phyloP scores from a whole-genome alignment of 768 basidiomycete genomes.

The Russula sp. region DNA sequence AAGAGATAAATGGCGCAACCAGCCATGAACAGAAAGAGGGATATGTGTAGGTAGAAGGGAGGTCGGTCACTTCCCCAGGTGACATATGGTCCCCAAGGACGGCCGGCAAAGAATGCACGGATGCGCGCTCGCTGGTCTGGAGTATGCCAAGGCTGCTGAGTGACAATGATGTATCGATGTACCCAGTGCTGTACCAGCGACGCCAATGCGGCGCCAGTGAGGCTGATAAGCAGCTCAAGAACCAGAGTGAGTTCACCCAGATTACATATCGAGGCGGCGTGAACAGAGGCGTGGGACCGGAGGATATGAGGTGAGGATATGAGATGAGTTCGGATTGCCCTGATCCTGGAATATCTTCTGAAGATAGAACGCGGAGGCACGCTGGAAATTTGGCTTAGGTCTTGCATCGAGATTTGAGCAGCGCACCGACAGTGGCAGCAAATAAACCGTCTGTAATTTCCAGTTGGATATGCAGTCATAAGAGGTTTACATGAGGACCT shows the following conservation, averaged over 20 bases:
- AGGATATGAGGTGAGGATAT: not conserved
- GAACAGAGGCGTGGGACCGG: not conserved
- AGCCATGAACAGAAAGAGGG: not conserved
- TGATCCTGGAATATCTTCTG: not conserved
- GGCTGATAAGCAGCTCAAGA: constrained; percentile 7
- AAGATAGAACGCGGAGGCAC: constrained; percentile 3
- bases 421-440: constrained; percentile 19
- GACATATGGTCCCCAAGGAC: not conserved
- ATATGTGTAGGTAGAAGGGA: not conserved
- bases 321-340: not conserved
- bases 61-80: not conserved
- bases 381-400: constrained; percentile 5
- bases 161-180: not conserved
- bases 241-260: constrained; percentile 19
- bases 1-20: not conserved
- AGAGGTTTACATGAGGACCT: not conserved
- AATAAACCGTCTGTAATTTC: constrained; percentile 22
- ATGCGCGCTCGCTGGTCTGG: constrained; percentile 10
- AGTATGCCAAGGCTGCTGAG: not conserved
- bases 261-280: constrained; percentile 6
- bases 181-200: constrained; percentile 8
- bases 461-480: not conserved
- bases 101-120: not conserved
- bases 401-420: not conserved
- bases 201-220: constrained; percentile 1